phyloP scores from a whole-genome alignment of 2,329 filamentous ascomycete species.

The Bipolaris zeicola region DNA sequence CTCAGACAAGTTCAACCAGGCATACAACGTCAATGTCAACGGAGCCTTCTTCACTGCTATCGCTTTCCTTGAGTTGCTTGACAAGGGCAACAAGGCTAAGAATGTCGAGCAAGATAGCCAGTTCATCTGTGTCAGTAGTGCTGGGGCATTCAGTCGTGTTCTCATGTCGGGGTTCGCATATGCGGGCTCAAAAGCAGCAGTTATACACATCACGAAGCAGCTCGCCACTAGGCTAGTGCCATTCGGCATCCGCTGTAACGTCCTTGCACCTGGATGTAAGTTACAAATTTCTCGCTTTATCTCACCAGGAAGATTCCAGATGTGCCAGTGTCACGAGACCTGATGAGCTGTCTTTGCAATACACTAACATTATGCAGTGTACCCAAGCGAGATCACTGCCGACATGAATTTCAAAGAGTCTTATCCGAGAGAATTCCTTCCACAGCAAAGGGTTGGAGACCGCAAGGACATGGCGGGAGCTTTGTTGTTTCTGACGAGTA shows the following conservation, averaged over 20 bases:
- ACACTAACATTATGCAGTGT: slow-evolving; percentile 9
- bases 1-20: slow-evolving; percentile 34
- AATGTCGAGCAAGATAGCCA: slow-evolving; percentile 12
- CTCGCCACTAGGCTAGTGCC: slow-evolving; percentile 50
- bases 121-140: slow-evolving; percentile 2
- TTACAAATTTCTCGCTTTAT: background rate
- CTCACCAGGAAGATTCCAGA: too few species aligned
- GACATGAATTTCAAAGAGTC: background rate
- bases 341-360: background rate
- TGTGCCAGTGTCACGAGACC: background rate
- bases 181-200: slow-evolving; percentile 46
- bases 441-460: slow-evolving; percentile 44
- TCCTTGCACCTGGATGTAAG: slow-evolving; percentile 53
- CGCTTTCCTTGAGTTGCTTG: slow-evolving; percentile 50
- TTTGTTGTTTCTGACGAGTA: slow-evolving; percentile 51
- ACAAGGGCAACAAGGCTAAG: slow-evolving; percentile 43
- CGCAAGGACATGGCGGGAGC: slow-evolving; percentile 53
- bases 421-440: slow-evolving; percentile 13
- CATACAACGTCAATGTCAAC: slow-evolving; percentile 39
- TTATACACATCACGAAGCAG: slow-evolving; percentile 53
- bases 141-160: slow-evolving; percentile 21
- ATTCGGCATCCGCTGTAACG: slow-evolving; percentile 55
- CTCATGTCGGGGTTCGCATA: slow-evolving; percentile 24
- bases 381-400: slow-evolving; percentile 22
- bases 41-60: slow-evolving; percentile 49